Conservation (phyloP, 2,329 filamentous ascomycete species). For the Alternaria brassicicola region DNA sequence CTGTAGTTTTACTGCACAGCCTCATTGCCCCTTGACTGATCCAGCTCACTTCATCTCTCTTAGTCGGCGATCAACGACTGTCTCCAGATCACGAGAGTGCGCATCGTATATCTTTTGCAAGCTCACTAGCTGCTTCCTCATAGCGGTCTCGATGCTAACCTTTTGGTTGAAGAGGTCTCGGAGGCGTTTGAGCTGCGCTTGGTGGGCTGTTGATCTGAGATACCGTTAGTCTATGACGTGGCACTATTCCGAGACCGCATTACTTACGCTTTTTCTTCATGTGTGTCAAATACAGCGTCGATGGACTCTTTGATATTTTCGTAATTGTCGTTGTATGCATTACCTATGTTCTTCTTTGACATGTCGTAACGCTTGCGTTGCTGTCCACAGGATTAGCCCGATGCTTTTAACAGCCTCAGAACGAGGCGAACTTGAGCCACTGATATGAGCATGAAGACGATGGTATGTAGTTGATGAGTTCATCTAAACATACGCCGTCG, state of each 20-base stretch:
- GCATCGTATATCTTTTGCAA: conserved; percentile 27
- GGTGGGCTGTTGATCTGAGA: conserved; percentile 28
- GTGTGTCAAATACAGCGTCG: conserved; percentile 29
- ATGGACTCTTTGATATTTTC: conserved; percentile 24
- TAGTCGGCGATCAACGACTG: conserved; percentile 26
- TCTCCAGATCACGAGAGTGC: conserved; percentile 31
- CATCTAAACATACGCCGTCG: conserved; percentile 27
- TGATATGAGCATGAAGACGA: neutral
- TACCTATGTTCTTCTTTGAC: conserved; percentile 27
- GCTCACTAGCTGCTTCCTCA: conserved; percentile 23
- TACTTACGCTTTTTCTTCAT: conserved; percentile 39
- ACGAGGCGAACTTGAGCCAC: neutral
- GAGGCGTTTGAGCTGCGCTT: conserved; percentile 33
- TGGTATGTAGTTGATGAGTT: neutral
- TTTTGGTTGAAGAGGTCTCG: conserved; percentile 32
- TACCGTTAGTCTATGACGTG: neutral
- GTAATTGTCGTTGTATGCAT: conserved; percentile 23
- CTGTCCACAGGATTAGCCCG: conserved; percentile 12
- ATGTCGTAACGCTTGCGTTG: conserved; percentile 35
- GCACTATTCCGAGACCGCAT: neutral
- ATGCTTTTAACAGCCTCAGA: neutral
- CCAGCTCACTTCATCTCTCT: conserved; percentile 27
- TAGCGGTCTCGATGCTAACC: conserved; percentile 31
- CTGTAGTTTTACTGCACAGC: neutral
- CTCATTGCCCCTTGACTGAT: neutral